Base-by-base conservation (phyloP, 2,329 filamentous ascomycete genomes). In the Calonectria pseudoturangicola region DNA sequence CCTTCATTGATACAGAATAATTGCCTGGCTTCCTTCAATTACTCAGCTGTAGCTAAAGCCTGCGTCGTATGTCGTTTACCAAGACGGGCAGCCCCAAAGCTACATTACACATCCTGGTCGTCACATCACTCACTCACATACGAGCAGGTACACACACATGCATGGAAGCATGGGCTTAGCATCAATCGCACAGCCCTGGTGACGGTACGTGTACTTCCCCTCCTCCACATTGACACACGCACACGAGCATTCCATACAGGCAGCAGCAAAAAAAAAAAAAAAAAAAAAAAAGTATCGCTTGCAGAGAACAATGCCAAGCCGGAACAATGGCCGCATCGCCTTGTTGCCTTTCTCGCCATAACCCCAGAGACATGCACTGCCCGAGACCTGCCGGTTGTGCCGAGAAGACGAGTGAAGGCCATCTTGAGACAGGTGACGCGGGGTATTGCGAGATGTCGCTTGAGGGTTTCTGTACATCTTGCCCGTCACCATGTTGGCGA, bases 71-170 rank as follows among this genome's bases (percentile, higher is more conserved):
- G 54, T 21, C 30, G 54, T 58, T 58, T 39, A 39, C 54, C 36
- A 58, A 58, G 33, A 39, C 21, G 25, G 54, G 54, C n/a, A 28
- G 30, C 25, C 36, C 54, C 54, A 27, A 60, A 60, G 54, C 36
- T 60, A 41, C 54, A 36, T 36, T 33, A 39, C 54, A 30, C 28
- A 60, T 27, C 36, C 39, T 41, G 36, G 54, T 41, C 39, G 54
- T 60, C 54, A 60, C 54, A 60, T 60, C 54, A 41, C 64, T 66
- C 64, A 41, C 48, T 25, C 33, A 25, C 64, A 56, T 28, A 21
- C 39, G 36, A 43, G 47, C 33, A 54, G 27, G 64, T 43, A 39
- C 63, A 41, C 33, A 50, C 33, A 33, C 48, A 66, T 30, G 47
- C 50, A 51, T 39, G 27, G 33, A 66, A 50, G 47, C 45, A 66